A percentile compares a stretch with the other conserved stretches of the same genome.
These are phyloP conservation scores for Moricandia moricandioides DNA, from an alignment of 345 rosid species.

Conservation along the genomic window DNA sequence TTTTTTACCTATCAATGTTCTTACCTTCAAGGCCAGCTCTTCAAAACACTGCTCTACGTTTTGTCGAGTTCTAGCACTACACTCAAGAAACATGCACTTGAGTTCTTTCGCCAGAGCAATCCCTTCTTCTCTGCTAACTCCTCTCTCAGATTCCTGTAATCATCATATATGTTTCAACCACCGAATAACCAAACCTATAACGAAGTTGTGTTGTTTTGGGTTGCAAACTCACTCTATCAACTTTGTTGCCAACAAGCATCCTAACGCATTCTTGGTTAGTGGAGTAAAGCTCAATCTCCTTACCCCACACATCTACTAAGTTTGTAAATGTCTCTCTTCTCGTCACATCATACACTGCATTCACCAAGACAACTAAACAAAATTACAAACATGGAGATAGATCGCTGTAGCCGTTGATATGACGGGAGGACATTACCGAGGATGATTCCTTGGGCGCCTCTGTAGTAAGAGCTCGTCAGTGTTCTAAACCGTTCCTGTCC, in stretches of 20 bases:
- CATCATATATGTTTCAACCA: conserved; percentile 5
- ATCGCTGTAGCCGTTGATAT: neutral
- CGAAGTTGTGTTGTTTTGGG: neutral
- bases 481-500: conserved; percentile 98
- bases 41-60: conserved; percentile 90
- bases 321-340: conserved; percentile 84
- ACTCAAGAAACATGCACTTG: conserved; percentile 73
- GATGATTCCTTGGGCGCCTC: conserved; percentile 92
- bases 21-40: conserved; percentile 86
- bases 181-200: neutral
- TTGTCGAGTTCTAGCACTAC: conserved; percentile 88
- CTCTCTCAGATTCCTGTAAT: conserved; percentile 81
- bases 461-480: conserved; percentile 83
- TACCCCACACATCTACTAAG: conserved; percentile 87
- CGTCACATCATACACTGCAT: conserved; percentile 87
- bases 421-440: conserved; percentile 61
- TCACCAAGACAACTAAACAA: conserved; percentile 10
- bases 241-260: conserved; percentile 97
- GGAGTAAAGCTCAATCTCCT: conserved; percentile 82
- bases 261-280: conserved; percentile 79
- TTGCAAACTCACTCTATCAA: conserved; percentile 64
- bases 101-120: conserved; percentile 67
- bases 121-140: conserved; percentile 86
- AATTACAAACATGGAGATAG: neutral
- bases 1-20: neutral